Evolutionary conservation across 257 asterid species (phyloP).

Genomic region (Cruciata laevipes): DNA sequence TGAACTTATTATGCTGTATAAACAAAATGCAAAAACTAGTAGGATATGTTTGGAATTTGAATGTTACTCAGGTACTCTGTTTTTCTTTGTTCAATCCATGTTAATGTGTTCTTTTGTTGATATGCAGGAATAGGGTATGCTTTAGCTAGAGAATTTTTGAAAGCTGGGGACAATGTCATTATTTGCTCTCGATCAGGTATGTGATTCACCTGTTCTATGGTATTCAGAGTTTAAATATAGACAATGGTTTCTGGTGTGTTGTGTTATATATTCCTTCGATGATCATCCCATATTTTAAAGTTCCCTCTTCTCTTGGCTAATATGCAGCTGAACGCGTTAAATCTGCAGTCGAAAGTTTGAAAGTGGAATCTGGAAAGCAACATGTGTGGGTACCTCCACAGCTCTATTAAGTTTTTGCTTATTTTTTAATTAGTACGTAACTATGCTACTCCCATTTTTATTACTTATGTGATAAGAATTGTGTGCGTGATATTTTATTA

Average conservation of each 20-base stretch:
- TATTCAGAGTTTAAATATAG: not conserved
- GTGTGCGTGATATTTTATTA: not conserved
- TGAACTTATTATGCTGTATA: not conserved
- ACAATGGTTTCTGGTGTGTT: not conserved
- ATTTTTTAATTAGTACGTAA: not conserved
- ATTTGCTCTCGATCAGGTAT: conserved; percentile 86
- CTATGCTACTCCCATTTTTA: not conserved
- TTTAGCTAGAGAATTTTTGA: conserved; percentile 79
- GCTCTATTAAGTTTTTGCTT: conserved; percentile 18
- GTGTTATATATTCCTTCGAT: not conserved
- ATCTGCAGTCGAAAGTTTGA: conserved; percentile 59
- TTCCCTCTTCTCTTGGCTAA: not conserved
- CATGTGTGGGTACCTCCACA: conserved; percentile 98
- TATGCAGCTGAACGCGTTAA: conserved; percentile 70
- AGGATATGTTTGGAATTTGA: not conserved
- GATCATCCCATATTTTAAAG: not conserved
- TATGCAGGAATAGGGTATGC: conserved; percentile 90
- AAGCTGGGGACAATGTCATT: conserved; percentile 83
- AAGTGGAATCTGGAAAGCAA: conserved; percentile 80
- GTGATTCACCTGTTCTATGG: not conserved
- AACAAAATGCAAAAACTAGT: not conserved
- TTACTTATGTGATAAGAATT: not conserved
- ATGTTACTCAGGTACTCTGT: not conserved
- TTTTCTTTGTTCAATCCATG: not conserved
- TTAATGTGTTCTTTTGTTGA: conserved; percentile 11